phyloP scores from a whole-genome alignment of 192 early-diverging fungal genomes.

The Rhizophagus prolifer region DNA sequence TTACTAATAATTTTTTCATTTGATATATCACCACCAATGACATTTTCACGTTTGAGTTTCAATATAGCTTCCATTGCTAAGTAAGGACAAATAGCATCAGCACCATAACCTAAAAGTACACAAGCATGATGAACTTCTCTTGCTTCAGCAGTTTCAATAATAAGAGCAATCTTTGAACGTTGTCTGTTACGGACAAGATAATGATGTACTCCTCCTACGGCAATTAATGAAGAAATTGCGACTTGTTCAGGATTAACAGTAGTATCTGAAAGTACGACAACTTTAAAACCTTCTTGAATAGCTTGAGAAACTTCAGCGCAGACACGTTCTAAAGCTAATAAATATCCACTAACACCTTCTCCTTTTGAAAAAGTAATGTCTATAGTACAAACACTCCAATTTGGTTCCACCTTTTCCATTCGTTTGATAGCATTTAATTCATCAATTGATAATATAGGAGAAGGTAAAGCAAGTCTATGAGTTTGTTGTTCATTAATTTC shows the following conservation, averaged over 20 bases:
- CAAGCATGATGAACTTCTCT: slow-evolving; percentile 96
- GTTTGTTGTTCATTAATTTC: slow-evolving; percentile 80
- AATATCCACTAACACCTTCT: slow-evolving; percentile 80
- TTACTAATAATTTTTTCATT: slow-evolving; percentile 74
- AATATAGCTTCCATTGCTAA: slow-evolving; percentile 85
- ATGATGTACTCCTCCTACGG: slow-evolving; percentile 92
- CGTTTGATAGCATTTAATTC: slow-evolving; percentile 79
- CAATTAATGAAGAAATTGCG: slow-evolving; percentile 82
- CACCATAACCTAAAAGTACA: slow-evolving; percentile 93
- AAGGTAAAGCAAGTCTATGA: slow-evolving; percentile 75
- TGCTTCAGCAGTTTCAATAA: slow-evolving; percentile 91
- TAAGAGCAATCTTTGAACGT: slow-evolving; percentile 83
- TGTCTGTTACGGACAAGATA: slow-evolving; percentile 85
- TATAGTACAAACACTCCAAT: slow-evolving; percentile 79
- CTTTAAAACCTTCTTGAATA: slow-evolving; percentile 75
- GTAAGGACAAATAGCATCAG: slow-evolving; percentile 93
- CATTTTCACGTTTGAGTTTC: slow-evolving; percentile 84
- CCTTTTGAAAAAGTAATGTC: slow-evolving; percentile 81
- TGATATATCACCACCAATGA: slow-evolving; percentile 61
- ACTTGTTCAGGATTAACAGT: slow-evolving; percentile 64
- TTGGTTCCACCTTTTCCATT: slow-evolving; percentile 62
- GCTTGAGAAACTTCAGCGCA: slow-evolving; percentile 81
- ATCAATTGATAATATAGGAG: slow-evolving; percentile 82
- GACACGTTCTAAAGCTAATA: slow-evolving; percentile 79
- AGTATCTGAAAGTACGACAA: slow-evolving; percentile 85